A percentile compares a stretch with the other conserved stretches of the same genome.
phyloP scores from a whole-genome alignment of 129 eudicot genomes.

The Flaveria brownii region DNA sequence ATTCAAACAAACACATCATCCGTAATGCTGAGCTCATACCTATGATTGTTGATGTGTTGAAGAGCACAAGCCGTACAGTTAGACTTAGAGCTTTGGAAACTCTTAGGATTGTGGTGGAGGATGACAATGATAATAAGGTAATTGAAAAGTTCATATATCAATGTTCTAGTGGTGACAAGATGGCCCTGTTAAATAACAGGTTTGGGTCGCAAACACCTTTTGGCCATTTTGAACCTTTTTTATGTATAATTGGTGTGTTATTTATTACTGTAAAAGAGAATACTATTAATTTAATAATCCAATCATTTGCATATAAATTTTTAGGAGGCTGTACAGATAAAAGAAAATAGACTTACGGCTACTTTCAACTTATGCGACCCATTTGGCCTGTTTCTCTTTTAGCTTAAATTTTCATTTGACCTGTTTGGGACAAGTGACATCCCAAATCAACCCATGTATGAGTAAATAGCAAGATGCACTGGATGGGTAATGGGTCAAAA shows the following conservation, averaged over 20 bases:
- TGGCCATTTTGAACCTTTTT: background rate
- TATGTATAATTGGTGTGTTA: background rate
- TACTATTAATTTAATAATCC: background rate
- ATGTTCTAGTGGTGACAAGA: background rate
- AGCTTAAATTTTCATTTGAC: background rate
- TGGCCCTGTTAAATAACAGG: background rate
- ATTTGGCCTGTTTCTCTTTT: background rate
- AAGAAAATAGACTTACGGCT: background rate
- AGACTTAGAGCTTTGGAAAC: slow-evolving; percentile 79
- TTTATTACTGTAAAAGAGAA: background rate
- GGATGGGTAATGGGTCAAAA: background rate
- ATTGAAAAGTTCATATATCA: slow-evolving; percentile 26
- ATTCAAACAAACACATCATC: slow-evolving; percentile 56
- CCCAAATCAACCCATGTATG: background rate
- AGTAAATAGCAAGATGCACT: background rate
- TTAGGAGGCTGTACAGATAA: background rate
- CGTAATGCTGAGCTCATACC: slow-evolving; percentile 73
- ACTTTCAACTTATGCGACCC: background rate
- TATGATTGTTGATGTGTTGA: slow-evolving; percentile 64
- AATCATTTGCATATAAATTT: background rate
- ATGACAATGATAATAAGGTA: slow-evolving; percentile 83
- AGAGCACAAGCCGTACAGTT: slow-evolving; percentile 64
- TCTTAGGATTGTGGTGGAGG: slow-evolving; percentile 74
- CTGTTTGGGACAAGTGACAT: slow-evolving; percentile 3
- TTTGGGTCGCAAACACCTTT: slow-evolving; percentile 1